Evolutionary conservation across 2,329 filamentous ascomycete genomes (phyloP), one percentile per base, ranked within the genome.

Genomic region (Sporothrix globosa): DNA sequence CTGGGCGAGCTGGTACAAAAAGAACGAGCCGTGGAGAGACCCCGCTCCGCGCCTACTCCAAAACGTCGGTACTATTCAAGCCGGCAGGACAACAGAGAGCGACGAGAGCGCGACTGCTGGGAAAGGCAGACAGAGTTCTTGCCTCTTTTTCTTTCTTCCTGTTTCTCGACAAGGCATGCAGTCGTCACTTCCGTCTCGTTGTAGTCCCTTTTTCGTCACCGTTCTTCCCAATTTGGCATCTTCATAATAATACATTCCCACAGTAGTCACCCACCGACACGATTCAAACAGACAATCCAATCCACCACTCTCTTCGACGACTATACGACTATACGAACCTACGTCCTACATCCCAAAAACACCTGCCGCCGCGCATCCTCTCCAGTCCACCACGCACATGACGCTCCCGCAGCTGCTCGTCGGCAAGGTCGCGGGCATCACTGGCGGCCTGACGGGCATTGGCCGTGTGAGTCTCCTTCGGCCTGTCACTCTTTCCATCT

Each of bases 351-450:
- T 24, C 2, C 3, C 3, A 5, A 44, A 11, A 13, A 44, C 21
- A 46, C 21, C 5, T 19, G 9, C n/a, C n/a, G 11, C 56, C 11
- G 9, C 13, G 6, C n/a, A 1, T 10, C 21, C n/a, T 17, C 7
- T 27, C 4, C 61, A n/a, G 41, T 14, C 14, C 13, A 34, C n/a
- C 30, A 13, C 60, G 14, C 34, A 44, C 41, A 72, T 72, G 71
- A 13, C 72, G 1, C 21, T 69, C 21, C 67, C 69, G 24, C 70
- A 71, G 56, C 72, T 73, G n/a, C 72, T 73, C 52, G 70, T 69
- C n/a, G 72, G 72, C 70, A 73, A 73, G 53, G 70, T 73, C 19
- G 72, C 72, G 44, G 72, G 63, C 65, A 60, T 73, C 68, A 73
- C 72, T 13, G 72, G 72, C 65, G 72, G 72, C 41, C 58, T 73